Evolutionary conservation across 164 flowering plant genomes (phyloP).

Genomic region (Kingdonia uniflora): DNA sequence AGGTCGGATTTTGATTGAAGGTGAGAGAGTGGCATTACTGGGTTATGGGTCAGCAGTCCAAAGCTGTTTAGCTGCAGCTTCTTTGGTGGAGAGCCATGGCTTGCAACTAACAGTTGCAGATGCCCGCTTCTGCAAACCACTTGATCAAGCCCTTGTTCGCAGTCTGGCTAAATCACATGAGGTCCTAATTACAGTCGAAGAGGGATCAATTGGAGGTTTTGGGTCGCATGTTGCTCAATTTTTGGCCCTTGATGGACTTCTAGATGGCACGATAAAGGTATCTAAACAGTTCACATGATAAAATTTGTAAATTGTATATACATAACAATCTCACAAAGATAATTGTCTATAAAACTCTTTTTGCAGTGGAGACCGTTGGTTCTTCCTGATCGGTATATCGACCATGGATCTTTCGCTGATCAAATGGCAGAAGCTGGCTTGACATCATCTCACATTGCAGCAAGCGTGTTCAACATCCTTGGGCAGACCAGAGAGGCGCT

Average conservation of each 20-base stretch:
- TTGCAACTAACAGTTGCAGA: conserved; percentile 69
- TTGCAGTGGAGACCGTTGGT: conserved; percentile 95
- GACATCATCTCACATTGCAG: conserved; percentile 83
- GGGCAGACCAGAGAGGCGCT: conserved; percentile 85
- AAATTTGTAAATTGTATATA: too few relatives aligned
- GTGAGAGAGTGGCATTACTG: conserved; percentile 87
- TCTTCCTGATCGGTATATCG: conserved; percentile 89
- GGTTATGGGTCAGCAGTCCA: conserved; percentile 92
- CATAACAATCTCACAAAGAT: not conserved
- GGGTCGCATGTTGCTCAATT: conserved; percentile 94
- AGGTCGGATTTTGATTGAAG: conserved; percentile 74
- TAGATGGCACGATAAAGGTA: conserved; percentile 87
- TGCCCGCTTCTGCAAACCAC: conserved; percentile 92
- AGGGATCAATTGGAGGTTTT: conserved; percentile 93
- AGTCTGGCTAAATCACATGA: conserved; percentile 77
- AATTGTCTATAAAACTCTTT: conserved; percentile 4
- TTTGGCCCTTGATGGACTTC: conserved; percentile 83
- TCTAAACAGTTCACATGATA: not conserved
- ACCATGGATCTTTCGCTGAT: conserved; percentile 79
- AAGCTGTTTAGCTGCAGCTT: conserved; percentile 77
- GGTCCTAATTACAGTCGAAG: conserved; percentile 80
- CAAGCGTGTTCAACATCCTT: conserved; percentile 63
- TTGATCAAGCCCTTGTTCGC: conserved; percentile 64
- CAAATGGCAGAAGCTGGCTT: conserved; percentile 78
- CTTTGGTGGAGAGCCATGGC: conserved; percentile 44